phyloP scores from a whole-genome alignment of 441 rosid species.

The Euphorbia schlechtendalii region DNA sequence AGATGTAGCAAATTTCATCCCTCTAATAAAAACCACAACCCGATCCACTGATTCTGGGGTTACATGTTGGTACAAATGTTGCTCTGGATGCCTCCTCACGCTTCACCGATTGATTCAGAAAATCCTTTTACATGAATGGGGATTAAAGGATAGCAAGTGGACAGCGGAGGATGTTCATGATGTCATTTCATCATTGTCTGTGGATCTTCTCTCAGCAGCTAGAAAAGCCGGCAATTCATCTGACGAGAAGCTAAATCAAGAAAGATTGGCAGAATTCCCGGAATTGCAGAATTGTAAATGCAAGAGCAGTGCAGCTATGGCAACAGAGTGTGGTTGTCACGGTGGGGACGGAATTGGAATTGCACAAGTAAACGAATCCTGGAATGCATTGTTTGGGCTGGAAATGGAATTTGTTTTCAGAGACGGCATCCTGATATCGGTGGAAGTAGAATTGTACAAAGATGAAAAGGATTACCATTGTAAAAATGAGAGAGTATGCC shows the following conservation, averaged over 20 bases:
- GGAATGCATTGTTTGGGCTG: constrained; percentile 22
- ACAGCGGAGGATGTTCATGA: constrained; percentile 65
- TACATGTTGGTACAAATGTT: constrained; percentile 62
- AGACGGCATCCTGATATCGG: constrained; percentile 64
- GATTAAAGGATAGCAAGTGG: constrained; percentile 30
- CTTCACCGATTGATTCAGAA: constrained; percentile 48
- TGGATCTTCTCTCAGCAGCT: constrained; percentile 55
- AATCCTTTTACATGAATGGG: constrained; percentile 41
- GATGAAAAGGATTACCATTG: constrained; percentile 47
- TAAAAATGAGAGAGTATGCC: constrained; percentile 55
- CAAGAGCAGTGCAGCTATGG: constrained; percentile 27
- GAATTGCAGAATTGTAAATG: constrained; percentile 37
- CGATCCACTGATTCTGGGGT: constrained; percentile 30
- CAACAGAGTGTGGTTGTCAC: constrained; percentile 59
- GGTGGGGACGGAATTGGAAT: constrained; percentile 21
- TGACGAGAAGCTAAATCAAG: constrained; percentile 21
- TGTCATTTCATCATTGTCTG: constrained; percentile 59
- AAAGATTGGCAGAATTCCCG: constrained; percentile 15
- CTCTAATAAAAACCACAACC: constrained; percentile 20
- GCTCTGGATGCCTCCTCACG: constrained; percentile 49
- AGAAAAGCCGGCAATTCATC: constrained; percentile 36
- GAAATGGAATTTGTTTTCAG: constrained; percentile 51
- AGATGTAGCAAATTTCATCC: constrained; percentile 17
- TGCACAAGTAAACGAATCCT: constrained; percentile 22
- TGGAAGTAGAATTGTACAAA: constrained; percentile 32